These are phyloP conservation scores for Sanguinoderma infundibulare DNA, from an alignment of 1,284 basidiomycete species.

Conservation along the genomic window DNA sequence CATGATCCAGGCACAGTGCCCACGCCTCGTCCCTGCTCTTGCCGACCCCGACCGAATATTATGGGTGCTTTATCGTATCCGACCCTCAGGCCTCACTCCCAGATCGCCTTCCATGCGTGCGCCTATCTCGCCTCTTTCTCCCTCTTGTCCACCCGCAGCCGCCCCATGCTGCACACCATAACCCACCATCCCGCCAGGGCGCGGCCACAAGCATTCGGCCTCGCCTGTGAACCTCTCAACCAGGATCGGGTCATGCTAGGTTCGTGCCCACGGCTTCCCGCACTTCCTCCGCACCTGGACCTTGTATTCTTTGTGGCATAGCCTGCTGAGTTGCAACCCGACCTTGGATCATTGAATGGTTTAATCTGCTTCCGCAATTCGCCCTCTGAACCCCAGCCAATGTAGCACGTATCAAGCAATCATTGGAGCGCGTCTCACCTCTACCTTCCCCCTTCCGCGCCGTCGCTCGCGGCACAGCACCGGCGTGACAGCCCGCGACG, in stretches of 20 bases:
- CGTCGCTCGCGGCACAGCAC: constrained; percentile 3
- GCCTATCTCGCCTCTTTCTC: constrained; percentile 3
- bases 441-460: not conserved
- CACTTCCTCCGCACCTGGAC: not conserved
- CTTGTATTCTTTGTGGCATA: not conserved
- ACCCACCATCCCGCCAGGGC: not conserved
- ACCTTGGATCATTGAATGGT: not conserved
- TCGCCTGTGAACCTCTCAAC: not conserved
- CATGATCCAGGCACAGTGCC: constrained; percentile 12
- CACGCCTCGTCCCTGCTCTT: constrained; percentile 13
- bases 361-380: not conserved
- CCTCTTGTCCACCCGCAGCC: not conserved
- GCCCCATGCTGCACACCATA: not conserved
- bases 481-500: not conserved
- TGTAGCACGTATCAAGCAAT: not conserved
- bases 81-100: not conserved
- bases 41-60: too few relatives aligned
- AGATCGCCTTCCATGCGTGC: constrained; percentile 14
- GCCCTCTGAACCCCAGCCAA: not conserved
- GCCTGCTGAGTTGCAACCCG: constrained; percentile 1
- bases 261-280: not conserved
- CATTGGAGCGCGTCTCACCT: not conserved
- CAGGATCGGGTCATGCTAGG: not conserved
- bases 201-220: not conserved
- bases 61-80: not conserved